Evolutionary conservation across 2,329 filamentous ascomycete genomes (phyloP), one percentile per base, ranked within the genome.

Genomic region (Colletotrichum eremochloae): DNA sequence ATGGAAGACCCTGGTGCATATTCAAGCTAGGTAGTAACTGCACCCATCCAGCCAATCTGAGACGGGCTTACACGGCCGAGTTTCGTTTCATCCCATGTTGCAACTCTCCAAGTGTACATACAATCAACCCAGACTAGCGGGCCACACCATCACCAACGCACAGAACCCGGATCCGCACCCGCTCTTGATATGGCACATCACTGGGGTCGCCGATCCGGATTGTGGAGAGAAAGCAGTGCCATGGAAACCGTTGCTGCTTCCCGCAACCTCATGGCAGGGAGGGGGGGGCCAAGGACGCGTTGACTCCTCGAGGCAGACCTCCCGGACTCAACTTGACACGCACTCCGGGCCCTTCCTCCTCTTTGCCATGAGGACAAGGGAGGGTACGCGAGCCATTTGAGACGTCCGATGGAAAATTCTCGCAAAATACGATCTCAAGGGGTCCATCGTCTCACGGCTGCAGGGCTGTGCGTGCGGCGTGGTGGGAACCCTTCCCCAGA

Each of bases 71-170:
- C 33, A 56, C 55, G 53, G 46, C 33, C 55, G 67, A 64, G 66
- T 72, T 69, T 70, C 53, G 70, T 72, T 72, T 72, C 70, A 72
- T 69, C 66, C 61, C 60, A 72, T 65, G 42, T 64, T 5, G 15
- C 46, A 40, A 42, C 31, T 38, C 52, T 58, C 31, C 40, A 64
- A 65, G 44, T 40, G 46, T 53, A 40, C 46, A 70, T 53, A 20
- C 60, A 29, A 36, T 46, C 24, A 33, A 55, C 38, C 53, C 44
- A 29, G 2, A 36, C 20, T 29, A 2, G 36, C 46, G 48, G 24
- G 36, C 63, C 63, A 60, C 57, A 29, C 56, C 38, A 61, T n/a
- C 55, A 42, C 50, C 53, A 48, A 46, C 11, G 24, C 52, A 64
- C 24, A 53, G 38, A 61, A 72, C 53, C 31, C 65, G 42, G 50